A percentile compares a stretch with the other conserved stretches of the same genome.
Evolutionary conservation across 768 basidiomycete species (phyloP).

Genomic region (Chlorophyllum brunneum): DNA sequence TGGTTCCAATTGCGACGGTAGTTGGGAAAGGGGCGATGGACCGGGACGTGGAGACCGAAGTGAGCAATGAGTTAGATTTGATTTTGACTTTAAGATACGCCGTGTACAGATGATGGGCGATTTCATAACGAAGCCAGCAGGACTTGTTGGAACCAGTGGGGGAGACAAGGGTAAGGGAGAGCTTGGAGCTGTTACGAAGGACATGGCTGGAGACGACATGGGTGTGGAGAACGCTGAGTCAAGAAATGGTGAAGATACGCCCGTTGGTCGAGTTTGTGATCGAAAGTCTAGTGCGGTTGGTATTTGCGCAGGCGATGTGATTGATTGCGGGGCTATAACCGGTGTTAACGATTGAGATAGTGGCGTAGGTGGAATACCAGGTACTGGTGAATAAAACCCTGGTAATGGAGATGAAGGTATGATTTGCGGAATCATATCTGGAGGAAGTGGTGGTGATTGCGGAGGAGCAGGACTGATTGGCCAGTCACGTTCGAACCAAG

Average conservation of each 20-base stretch:
- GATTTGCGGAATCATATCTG: background rate
- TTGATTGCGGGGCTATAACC: background rate
- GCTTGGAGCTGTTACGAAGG: slow-evolving; percentile 3
- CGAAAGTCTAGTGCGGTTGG: background rate
- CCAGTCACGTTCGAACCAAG: slow-evolving; percentile 41
- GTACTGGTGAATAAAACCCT: no score
- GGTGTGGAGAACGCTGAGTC: background rate
- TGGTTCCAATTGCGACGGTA: background rate
- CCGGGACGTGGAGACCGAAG: background rate
- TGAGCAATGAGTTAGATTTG: background rate
- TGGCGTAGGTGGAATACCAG: background rate
- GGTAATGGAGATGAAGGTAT: background rate
- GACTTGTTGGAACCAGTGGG: background rate
- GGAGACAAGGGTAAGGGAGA: background rate
- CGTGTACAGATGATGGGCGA: slow-evolving; percentile 2
- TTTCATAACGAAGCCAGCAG: slow-evolving; percentile 2
- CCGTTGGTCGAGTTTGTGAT: background rate
- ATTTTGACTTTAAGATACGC: background rate
- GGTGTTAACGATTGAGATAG: background rate
- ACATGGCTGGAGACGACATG: background rate
- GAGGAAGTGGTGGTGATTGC: background rate
- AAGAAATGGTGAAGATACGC: background rate
- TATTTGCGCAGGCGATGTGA: background rate
- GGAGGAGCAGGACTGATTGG: background rate
- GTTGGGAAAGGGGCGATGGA: background rate